Percentiles rank a stretch among this genome's conserved stretches.
phyloP scores from a whole-genome alignment of 2,329 filamentous ascomycete genomes.

The Colletotrichum magnum region DNA sequence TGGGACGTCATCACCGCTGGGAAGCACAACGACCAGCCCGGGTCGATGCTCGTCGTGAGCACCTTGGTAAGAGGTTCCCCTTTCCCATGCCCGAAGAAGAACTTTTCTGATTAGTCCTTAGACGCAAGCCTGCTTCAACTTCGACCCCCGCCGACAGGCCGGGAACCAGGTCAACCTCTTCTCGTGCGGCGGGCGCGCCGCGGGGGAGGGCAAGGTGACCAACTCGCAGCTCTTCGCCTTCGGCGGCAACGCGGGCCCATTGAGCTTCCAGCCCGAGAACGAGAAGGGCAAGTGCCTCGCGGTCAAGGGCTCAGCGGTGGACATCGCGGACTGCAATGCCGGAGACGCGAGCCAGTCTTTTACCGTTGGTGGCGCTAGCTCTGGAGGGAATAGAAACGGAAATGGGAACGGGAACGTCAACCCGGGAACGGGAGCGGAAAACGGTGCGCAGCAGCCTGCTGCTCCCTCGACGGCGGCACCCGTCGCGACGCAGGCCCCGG shows the following conservation, averaged over 20 bases:
- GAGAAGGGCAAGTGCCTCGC: constrained; percentile 62
- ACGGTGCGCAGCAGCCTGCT: constrained; percentile 7
- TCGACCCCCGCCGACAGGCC: constrained; percentile 64
- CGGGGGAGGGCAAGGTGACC: constrained; percentile 65
- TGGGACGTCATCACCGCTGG: constrained; percentile 65
- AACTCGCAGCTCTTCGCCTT: constrained; percentile 68
- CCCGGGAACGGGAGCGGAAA: not conserved
- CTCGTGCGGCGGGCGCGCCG: constrained; percentile 71
- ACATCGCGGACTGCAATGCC: constrained; percentile 58
- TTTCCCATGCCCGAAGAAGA: too few relatives aligned
- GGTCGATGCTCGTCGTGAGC: constrained; percentile 67
- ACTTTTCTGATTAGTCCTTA: constrained; percentile 42
- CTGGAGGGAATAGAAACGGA: constrained; percentile 3
- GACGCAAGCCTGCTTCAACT: constrained; percentile 72
- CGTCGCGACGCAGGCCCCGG: constrained; percentile 16
- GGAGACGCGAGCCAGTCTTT: constrained; percentile 61
- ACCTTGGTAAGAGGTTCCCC: constrained; percentile 55
- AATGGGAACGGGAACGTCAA: constrained; percentile 27
- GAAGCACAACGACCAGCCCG: constrained; percentile 63
- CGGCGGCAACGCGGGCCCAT: constrained; percentile 56
- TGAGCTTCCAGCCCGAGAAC: constrained; percentile 62
- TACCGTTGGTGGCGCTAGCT: constrained; percentile 42
- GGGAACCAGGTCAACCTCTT: constrained; percentile 70
- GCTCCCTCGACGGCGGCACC: constrained; percentile 7
- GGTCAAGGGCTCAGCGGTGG: constrained; percentile 58